A percentile compares a stretch with the other conserved stretches of the same genome.
These are phyloP conservation scores for Geopyxis carbonaria DNA, from an alignment of 495 filamentous ascomycete genomes.

Conservation along the genomic window DNA sequence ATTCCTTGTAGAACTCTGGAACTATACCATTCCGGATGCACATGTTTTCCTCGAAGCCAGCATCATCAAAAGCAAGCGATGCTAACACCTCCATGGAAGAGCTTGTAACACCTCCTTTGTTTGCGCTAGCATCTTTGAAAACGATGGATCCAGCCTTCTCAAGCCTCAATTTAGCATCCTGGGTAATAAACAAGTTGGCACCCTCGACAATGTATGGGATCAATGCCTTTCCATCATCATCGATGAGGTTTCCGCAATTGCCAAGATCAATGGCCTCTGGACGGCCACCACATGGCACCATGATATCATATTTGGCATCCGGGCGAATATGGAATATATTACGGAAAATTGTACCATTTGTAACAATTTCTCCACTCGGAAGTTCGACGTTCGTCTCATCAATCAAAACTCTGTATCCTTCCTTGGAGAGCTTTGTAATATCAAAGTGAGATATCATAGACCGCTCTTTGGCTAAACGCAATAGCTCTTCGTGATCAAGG, in stretches of 20 bases:
- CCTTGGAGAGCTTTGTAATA: slow-evolving; percentile 60
- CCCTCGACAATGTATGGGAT: slow-evolving; percentile 96
- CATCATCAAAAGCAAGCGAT: slow-evolving; percentile 80
- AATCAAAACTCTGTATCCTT: slow-evolving; percentile 83
- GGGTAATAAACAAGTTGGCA: slow-evolving; percentile 96
- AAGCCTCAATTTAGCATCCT: slow-evolving; percentile 88
- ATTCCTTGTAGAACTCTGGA: slow-evolving; percentile 78
- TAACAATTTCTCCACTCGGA: slow-evolving; percentile 67
- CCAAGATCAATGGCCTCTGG: slow-evolving; percentile 92
- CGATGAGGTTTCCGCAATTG: slow-evolving; percentile 68
- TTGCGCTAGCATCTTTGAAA: slow-evolving; percentile 95
- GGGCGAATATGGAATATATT: slow-evolving; percentile 88
- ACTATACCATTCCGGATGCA: slow-evolving; percentile 66
- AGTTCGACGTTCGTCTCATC: slow-evolving; percentile 77
- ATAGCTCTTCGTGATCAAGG: slow-evolving; percentile 64
- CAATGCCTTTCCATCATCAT: slow-evolving; percentile 60
- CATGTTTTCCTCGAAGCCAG: slow-evolving; percentile 80
- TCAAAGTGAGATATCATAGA: slow-evolving; percentile 85
- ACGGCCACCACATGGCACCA: slow-evolving; percentile 91
- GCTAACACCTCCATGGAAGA: slow-evolving; percentile 81
- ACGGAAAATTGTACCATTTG: slow-evolving; percentile 88
- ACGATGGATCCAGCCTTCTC: slow-evolving; percentile 85
- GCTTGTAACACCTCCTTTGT: slow-evolving; percentile 98
- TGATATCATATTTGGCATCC: slow-evolving; percentile 58
- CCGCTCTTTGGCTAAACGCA: slow-evolving; percentile 69